Evolutionary conservation across 1,284 basidiomycete species (phyloP).

Genomic region (Tremellales sp.): DNA sequence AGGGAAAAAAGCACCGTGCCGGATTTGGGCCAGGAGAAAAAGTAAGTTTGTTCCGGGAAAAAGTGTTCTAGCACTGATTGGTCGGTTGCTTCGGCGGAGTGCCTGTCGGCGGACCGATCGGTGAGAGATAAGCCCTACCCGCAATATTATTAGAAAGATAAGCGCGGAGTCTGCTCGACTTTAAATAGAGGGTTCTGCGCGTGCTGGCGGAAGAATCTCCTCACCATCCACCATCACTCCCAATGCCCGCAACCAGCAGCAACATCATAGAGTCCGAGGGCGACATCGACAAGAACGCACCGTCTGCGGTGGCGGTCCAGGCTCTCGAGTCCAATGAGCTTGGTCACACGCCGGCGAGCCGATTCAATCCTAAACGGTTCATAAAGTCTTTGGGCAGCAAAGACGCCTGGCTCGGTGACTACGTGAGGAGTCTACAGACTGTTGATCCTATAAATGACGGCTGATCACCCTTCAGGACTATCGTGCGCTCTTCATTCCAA

Average conservation of each 20-base stretch:
- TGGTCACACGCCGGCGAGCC: constrained; percentile 10
- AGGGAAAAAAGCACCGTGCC: too few relatives aligned
- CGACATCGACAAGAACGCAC: background rate
- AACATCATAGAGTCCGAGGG: background rate
- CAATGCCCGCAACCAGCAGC: background rate
- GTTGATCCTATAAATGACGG: background rate
- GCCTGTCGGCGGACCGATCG: too few relatives aligned
- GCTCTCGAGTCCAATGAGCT: constrained; percentile 9
- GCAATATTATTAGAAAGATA: too few relatives aligned
- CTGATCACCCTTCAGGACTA: constrained; percentile 21
- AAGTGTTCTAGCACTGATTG: too few relatives aligned
- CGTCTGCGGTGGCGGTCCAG: constrained; percentile 3
- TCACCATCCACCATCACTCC: too few relatives aligned
- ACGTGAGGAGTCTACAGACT: constrained; percentile 14
- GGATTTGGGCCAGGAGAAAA: too few relatives aligned
- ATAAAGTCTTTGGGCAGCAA: constrained; percentile 15
- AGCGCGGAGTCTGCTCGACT: too few relatives aligned
- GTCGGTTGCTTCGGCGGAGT: too few relatives aligned
- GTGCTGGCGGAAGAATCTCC: too few relatives aligned
- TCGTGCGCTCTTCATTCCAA: constrained; percentile 27
- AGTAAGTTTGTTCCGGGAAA: too few relatives aligned
- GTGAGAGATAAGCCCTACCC: too few relatives aligned
- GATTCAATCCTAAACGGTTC: constrained; percentile 5
- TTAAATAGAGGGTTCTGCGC: too few relatives aligned
- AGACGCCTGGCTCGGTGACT: constrained; percentile 31